Conservation (phyloP, 805 yeast species). For the Lipomyces japonicus region DNA sequence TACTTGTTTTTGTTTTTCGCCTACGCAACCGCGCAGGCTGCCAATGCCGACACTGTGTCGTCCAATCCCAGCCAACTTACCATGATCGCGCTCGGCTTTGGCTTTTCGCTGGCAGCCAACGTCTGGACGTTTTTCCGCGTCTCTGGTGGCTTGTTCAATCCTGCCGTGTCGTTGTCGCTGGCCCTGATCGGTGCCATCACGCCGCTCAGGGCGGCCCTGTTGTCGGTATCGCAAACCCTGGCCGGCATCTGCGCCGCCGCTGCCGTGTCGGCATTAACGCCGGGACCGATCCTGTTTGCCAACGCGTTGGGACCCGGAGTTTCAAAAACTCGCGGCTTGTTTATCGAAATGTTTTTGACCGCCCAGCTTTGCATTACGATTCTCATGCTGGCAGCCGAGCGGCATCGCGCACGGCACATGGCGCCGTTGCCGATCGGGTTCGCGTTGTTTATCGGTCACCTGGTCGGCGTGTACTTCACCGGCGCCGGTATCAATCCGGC, state of each 20-base stretch:
- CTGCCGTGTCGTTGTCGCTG: slow-evolving; percentile 76
- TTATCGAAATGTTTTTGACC: slow-evolving; percentile 79
- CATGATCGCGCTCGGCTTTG: slow-evolving; percentile 83
- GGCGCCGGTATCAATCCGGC: slow-evolving; percentile 95
- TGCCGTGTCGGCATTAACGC: slow-evolving; percentile 80
- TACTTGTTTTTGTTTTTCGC: slow-evolving; percentile 81
- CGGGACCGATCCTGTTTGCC: slow-evolving; percentile 69
- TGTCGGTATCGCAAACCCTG: slow-evolving; percentile 65
- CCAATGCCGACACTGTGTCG: slow-evolving; percentile 55
- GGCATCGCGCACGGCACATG: slow-evolving; percentile 66
- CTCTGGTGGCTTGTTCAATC: slow-evolving; percentile 87
- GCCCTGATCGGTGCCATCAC: slow-evolving; percentile 70
- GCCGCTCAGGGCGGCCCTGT: slow-evolving; percentile 63
- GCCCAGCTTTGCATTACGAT: slow-evolving; percentile 70
- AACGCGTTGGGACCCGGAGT: slow-evolving; percentile 69
- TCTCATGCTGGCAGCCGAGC: slow-evolving; percentile 78
- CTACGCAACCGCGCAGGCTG: slow-evolving; percentile 75
- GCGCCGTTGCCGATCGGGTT: slow-evolving; percentile 84
- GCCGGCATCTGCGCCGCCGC: slow-evolving; percentile 94
- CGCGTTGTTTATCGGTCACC: slow-evolving; percentile 75
- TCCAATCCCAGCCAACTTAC: slow-evolving; percentile 58
- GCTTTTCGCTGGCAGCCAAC: slow-evolving; percentile 74
- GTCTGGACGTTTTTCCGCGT: slow-evolving; percentile 67
- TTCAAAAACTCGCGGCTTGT: slow-evolving; percentile 70
- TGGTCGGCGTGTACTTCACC: slow-evolving; percentile 75